phyloP scores from a whole-genome alignment of 441 rosid genomes.

The Populus hybrid region DNA sequence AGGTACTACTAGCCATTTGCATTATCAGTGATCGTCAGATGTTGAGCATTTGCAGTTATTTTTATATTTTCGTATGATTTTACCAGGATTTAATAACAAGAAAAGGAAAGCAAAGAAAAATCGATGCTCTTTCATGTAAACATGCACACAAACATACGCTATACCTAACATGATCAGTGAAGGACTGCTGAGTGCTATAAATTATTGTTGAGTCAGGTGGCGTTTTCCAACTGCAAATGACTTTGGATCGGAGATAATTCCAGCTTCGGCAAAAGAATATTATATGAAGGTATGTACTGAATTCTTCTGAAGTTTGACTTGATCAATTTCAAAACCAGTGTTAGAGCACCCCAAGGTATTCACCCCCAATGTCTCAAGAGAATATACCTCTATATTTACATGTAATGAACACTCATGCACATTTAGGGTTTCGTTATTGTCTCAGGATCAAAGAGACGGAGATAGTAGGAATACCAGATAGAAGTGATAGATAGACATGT shows the following conservation, averaged over 20 bases:
- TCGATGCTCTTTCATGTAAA: not conserved
- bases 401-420: not conserved
- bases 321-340: not conserved
- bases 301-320: not conserved
- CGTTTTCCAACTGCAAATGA: constrained; percentile 90
- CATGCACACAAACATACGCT: not conserved
- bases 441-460: not conserved
- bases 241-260: constrained; percentile 61
- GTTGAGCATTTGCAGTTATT: not conserved
- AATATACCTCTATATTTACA: not conserved
- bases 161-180: not conserved
- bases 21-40: not conserved
- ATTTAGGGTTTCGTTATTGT: not conserved
- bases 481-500: not conserved
- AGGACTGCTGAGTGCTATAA: not conserved
- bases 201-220: constrained; percentile 56
- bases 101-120: not conserved
- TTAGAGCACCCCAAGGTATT: not conserved
- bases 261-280: constrained; percentile 83
- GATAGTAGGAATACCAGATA: not conserved
- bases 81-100: not conserved
- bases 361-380: not conserved
- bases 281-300: constrained; percentile 40
- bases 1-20: constrained; percentile 41
- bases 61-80: not conserved